A percentile compares a stretch with the other conserved stretches of the same genome.
Evolutionary conservation across 495 filamentous ascomycete species (phyloP).

Genomic region (Immersiella caudata): DNA sequence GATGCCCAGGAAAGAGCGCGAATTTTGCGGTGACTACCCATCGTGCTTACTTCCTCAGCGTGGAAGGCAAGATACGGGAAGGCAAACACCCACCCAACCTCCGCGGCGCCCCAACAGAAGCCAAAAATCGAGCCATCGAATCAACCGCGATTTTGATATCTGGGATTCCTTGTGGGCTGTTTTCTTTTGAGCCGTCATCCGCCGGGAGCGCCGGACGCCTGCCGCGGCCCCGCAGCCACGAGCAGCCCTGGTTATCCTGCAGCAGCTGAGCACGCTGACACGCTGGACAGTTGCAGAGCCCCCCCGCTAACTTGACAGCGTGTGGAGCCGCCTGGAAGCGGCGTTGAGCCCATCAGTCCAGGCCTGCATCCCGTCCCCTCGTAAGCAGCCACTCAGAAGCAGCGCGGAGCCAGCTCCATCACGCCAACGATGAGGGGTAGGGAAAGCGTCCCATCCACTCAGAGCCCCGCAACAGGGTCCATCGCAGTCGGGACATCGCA

Average conservation of each 20-base stretch:
- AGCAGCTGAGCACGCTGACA: not conserved
- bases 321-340: not conserved
- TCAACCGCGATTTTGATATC: not conserved
- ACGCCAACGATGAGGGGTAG: not conserved
- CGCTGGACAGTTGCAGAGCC: not conserved
- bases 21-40: not conserved
- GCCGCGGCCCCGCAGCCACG: constrained; percentile 11
- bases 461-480: not conserved
- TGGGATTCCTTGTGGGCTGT: not conserved
- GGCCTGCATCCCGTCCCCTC: not conserved
- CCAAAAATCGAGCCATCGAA: not conserved
- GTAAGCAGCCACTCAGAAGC: not conserved
- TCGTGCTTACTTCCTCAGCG: not conserved
- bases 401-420: not conserved
- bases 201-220: constrained; percentile 2
- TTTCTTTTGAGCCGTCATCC: not conserved
- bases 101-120: not conserved
- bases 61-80: not conserved
- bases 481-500: not conserved
- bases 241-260: not conserved
- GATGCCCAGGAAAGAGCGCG: not conserved
- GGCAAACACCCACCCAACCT: not conserved
- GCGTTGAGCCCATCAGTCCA: not conserved
- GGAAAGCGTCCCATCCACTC: not conserved
- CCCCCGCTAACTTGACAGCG: not conserved